Percentiles rank a stretch among this genome's conserved stretches.
These are phyloP conservation scores for Exophiala dermatitidis DNA, from an alignment of 2,329 filamentous ascomycete genomes.

Conservation along the genomic window DNA sequence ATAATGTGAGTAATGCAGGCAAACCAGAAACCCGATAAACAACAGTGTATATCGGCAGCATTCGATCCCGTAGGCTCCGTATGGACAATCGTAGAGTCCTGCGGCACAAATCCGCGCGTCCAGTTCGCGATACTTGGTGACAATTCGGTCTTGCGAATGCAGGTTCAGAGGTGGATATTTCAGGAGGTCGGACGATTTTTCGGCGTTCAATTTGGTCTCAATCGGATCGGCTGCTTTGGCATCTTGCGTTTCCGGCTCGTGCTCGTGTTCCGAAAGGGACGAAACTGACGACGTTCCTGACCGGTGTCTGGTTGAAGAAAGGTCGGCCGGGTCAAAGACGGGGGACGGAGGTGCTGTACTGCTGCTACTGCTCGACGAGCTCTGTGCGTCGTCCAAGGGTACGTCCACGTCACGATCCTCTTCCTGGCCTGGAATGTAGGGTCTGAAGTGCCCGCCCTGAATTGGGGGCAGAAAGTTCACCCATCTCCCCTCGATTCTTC, in stretches of 20 bases:
- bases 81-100: constrained; percentile 78
- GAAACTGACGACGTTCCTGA: constrained; percentile 52
- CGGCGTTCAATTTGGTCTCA: constrained; percentile 13
- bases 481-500: constrained; percentile 74
- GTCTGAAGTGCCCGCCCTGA: constrained; percentile 71
- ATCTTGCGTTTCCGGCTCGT: constrained; percentile 33
- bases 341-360: constrained; percentile 50
- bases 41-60: constrained; percentile 63
- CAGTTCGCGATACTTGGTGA: constrained; percentile 72
- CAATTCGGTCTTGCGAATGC: constrained; percentile 66
- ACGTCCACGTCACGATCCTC: constrained; percentile 33
- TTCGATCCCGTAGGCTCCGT: constrained; percentile 71
- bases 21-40: constrained; percentile 53
- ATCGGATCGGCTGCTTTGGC: constrained; percentile 9
- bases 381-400: constrained; percentile 14
- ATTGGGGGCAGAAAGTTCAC: constrained; percentile 84
- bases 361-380: constrained; percentile 24
- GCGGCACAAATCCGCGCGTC: constrained; percentile 63
- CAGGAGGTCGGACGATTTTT: constrained; percentile 17
- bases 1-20: constrained; percentile 60
- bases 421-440: constrained; percentile 29
- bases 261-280: constrained; percentile 48
- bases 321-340: constrained; percentile 58
- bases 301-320: constrained; percentile 2
- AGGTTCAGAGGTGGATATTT: constrained; percentile 75